Base-by-base conservation (phyloP, 371 early-diverging fungal species). In the Mucor lusitanicus region DNA sequence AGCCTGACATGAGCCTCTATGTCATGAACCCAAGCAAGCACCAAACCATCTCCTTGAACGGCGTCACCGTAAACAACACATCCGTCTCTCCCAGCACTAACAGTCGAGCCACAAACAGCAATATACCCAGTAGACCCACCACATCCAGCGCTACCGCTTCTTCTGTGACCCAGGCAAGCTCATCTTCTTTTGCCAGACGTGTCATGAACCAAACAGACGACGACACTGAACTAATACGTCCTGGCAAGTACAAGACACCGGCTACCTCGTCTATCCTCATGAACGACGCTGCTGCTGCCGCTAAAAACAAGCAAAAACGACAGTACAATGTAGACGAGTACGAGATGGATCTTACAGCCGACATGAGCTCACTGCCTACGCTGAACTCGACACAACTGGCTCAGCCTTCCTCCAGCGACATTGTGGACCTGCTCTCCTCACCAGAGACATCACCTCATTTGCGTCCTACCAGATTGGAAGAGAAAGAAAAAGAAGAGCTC, bases 1-100 rank as follows among this genome's bases (percentile, higher is more conserved):
- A 25, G 13, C 23, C 46, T 33, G 70, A 70, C 46, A 40, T 70
- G 65, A 70, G 70, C 12, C 40, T 61, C 25, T 70, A 70, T 33
- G 66, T 62, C 5, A 19, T 57, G 40, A 19, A 70, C n/a, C 63
- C 71, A 25, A 50, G 59, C 2, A 15, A 63, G 13, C 63, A 71
- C 42, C 66, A 61, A 30, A 59, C 65, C 2, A 65, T 56, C 12
- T 46, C 64, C 15, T 7, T 63, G 13, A 63, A 68, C n/a, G 59
- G 59, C 11, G n/a, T n/a, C 23, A 39, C 69, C 15, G 39, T n/a
- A 30, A 55, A 28, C 40, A 55, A 33, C 8, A 55, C 40, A 33
- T 11, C n/a, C 64, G 3, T 64, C 56, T 33, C 21, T 61, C 19
- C 50, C 37, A 11, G n/a, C 50, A 33, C 0, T 13, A 61, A 9